Base-by-base conservation (phyloP, 257 asterid genomes). In the Plantago ovata region DNA sequence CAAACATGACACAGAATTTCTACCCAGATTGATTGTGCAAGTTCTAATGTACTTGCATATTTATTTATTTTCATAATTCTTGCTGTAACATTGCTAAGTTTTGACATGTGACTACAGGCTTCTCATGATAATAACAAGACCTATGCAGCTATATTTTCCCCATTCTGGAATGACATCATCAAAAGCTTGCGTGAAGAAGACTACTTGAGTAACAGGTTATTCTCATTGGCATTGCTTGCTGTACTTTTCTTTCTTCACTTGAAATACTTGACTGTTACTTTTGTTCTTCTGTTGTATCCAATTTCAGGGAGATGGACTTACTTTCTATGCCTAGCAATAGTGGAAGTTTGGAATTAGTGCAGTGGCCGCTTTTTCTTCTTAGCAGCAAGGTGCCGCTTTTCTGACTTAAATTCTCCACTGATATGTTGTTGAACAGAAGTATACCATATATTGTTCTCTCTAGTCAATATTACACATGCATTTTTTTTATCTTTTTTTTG, bases 291-390 rank as follows among this genome's bases (percentile, higher is more conserved):
- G 32, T 40, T 41, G 36, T 52, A 38, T 47, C 13, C 46, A 48
- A 57, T 40, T 43, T 52, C 69, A 93, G 98, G 84, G 98, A 93
- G 78, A 93, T 79, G 98, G 92, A 93, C 81, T 87, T 93, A 69
- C 95, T 93, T 71, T 89, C 86, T 21, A 89, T 93, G 98, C 98
- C 98, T 16, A 86, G 97, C 83, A 93, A 93, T 75, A 71, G 67
- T 45, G 98, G 98, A 73, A 93, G 89, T 76, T 70, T 93, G 66
- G 71, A 65, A 72, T 80, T 93, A 71, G 98, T 93, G 38, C 98
- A 93, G 62, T 93, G 98, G 98, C 98, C 98, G 21, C 90, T 93
- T 63, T 93, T 93, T 69, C 97, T 93, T 71, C 85, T 93, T 49
- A 86, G 98, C 51, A 89, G 98, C 69, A 93, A 93, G 97, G 98